These are phyloP conservation scores for Diaporthe australafricana DNA, from an alignment of 2,329 filamentous ascomycete species.

Conservation along the genomic window DNA sequence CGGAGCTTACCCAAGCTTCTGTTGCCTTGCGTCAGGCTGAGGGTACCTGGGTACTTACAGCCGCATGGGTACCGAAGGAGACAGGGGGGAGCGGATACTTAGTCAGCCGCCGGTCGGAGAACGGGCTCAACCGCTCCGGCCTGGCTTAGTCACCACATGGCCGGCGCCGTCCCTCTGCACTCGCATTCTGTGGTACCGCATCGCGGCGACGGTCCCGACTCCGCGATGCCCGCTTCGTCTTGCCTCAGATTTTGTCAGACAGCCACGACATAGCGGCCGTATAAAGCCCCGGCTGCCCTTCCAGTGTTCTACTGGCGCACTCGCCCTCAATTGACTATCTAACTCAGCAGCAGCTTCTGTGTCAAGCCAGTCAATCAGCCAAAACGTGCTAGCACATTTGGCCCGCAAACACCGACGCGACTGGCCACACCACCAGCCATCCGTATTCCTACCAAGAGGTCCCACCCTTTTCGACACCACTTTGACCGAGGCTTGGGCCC, in stretches of 20 bases:
- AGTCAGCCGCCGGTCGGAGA: background rate
- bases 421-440: conserved; percentile 6
- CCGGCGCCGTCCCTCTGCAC: no score
- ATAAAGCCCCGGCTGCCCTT: background rate
- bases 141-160: background rate
- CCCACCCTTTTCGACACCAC: conserved; percentile 13
- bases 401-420: background rate
- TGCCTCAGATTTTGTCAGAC: conserved; percentile 12
- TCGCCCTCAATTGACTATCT: background rate
- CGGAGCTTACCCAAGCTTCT: conserved; percentile 52
- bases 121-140: background rate
- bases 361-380: background rate
- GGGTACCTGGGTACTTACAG: conserved; percentile 9
- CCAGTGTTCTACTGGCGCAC: background rate
- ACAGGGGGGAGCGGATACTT: background rate
- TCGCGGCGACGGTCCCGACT: background rate
- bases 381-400: background rate
- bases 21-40: conserved; percentile 47
- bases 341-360: background rate
- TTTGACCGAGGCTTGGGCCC: background rate
- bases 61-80: background rate
- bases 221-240: background rate
- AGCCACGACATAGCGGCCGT: background rate
- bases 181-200: background rate
- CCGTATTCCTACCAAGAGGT: background rate